phyloP scores from a whole-genome alignment of 768 basidiomycete genomes.

The Cystofilobasidium ferigula region DNA sequence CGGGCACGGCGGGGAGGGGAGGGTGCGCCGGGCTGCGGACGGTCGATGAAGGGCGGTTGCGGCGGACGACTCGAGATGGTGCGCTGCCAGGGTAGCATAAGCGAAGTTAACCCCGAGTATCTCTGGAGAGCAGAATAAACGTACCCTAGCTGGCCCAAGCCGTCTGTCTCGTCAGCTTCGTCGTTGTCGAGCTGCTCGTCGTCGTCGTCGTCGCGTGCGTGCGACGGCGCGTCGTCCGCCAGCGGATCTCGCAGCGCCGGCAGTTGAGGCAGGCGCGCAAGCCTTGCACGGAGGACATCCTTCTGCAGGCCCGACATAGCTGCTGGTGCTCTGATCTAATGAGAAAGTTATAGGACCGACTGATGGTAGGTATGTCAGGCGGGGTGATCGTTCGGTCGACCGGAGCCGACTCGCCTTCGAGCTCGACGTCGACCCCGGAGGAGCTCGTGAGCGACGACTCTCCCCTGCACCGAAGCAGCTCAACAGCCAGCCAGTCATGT shows the following conservation, averaged over 20 bases:
- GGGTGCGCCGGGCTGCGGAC: background rate
- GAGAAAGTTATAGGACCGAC: background rate
- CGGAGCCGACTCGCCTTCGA: background rate
- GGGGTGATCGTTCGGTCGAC: background rate
- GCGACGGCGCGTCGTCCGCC: background rate
- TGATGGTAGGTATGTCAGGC: background rate
- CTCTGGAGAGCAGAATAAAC: background rate
- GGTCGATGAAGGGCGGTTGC: background rate
- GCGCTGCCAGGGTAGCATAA: background rate
- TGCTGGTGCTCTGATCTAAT: background rate
- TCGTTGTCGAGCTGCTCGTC: background rate
- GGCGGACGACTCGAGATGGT: background rate
- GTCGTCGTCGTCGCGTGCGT: background rate
- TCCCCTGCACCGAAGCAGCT: too few species aligned
- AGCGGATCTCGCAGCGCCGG: background rate
- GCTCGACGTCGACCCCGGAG: too few species aligned
- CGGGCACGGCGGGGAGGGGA: slow-evolving; percentile 13
- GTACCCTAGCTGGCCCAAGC: background rate
- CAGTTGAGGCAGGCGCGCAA: slow-evolving; percentile 8
- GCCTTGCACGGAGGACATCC: slow-evolving; percentile 13
- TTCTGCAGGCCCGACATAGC: slow-evolving; percentile 16
- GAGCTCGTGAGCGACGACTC: too few species aligned
- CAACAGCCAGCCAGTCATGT: background rate
- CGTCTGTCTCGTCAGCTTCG: background rate
- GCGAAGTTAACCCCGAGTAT: too few species aligned